These are phyloP conservation scores for Calonectria ilicicola DNA, from an alignment of 2,329 filamentous ascomycete genomes.

Conservation along the genomic window DNA sequence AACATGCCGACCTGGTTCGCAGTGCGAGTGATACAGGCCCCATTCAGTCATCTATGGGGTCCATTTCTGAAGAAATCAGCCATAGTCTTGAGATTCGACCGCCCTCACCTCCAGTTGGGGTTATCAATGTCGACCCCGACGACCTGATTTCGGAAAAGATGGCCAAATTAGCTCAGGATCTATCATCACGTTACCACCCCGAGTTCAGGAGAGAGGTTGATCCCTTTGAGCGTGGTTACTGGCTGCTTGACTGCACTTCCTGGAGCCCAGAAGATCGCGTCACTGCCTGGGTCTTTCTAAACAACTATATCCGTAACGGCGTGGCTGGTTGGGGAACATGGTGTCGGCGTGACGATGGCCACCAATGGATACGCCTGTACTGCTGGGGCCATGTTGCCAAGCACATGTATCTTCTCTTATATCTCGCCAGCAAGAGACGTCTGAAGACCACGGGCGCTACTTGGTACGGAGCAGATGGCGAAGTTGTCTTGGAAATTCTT, in stretches of 20 bases:
- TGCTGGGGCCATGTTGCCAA: slow-evolving; percentile 82
- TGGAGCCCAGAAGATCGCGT: slow-evolving; percentile 65
- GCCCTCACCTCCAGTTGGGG: slow-evolving; percentile 64
- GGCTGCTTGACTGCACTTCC: slow-evolving; percentile 70
- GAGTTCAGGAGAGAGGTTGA: slow-evolving; percentile 47
- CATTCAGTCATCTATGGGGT: slow-evolving; percentile 22
- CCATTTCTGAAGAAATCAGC: slow-evolving; percentile 35
- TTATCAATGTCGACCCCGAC: slow-evolving; percentile 55
- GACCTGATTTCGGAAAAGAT: slow-evolving; percentile 71
- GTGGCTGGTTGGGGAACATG: slow-evolving; percentile 76
- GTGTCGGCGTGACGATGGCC: slow-evolving; percentile 58
- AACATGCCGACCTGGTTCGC: slow-evolving; percentile 37
- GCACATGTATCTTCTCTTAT: slow-evolving; percentile 81
- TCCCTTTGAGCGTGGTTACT: slow-evolving; percentile 81
- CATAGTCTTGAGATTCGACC: slow-evolving; percentile 63
- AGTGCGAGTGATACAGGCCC: slow-evolving; percentile 48
- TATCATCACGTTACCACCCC: slow-evolving; percentile 67
- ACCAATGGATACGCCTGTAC: slow-evolving; percentile 71
- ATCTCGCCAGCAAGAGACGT: slow-evolving; percentile 75
- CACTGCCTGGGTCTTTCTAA: slow-evolving; percentile 72
- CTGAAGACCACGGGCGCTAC: slow-evolving; percentile 67
- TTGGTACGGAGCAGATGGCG: slow-evolving; percentile 76
- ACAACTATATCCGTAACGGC: slow-evolving; percentile 69
- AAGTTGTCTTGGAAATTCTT: slow-evolving; percentile 58
- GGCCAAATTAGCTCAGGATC: slow-evolving; percentile 60